Base-by-base conservation (phyloP, 2,329 filamentous ascomycete species). In the Hypoxylon sp. region DNA sequence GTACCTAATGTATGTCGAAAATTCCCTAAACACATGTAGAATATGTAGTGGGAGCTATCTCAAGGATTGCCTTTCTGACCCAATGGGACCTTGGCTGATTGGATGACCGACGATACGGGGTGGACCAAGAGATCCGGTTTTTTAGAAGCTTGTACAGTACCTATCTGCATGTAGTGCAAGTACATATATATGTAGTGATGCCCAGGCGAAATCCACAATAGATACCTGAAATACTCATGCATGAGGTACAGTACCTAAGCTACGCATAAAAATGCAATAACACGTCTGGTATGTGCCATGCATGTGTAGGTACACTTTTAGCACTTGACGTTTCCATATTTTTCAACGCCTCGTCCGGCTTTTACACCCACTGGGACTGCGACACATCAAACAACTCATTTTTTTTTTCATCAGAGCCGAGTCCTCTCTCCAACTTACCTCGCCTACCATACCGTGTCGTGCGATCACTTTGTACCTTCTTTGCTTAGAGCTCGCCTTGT, bases 191-290 rank as follows among this genome's bases (percentile, higher is more conserved):
- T 59, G 58, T 60, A 51, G 37, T 60, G 47, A 52, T 52, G 46
- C 61, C 48, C 54, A 57, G 55, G 55, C 26, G 11, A 37, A 50
- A 59, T 22, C 46, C 47, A 50, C 29, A 35, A 37, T 48, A 17
- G 50, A 48, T 53, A 61, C 37, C 50, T 61, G 47, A 47, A 44
- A 42, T 60, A 52, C 17, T 42, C 19, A 52, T 63, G 53, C 33
- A 54, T 35, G 35, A 66, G 57, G 62, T 69, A 69, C 62, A 52
- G 42, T 52, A 51, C 37, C 52, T 59, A 46, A 48, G 54, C 52
- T 57, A 57, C 44, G 68, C 68, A 71, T 69, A 52, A 71, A 69
- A 69, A 68, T 66, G 66, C 63, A 71, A 71, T 71, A 67, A 71
- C 33, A 71, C 46, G 60, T 61, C 44, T 63, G 61, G 65, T 66